phyloP scores from a whole-genome alignment of 1,284 basidiomycete genomes.

The Coniferiporia sulphurascens region DNA sequence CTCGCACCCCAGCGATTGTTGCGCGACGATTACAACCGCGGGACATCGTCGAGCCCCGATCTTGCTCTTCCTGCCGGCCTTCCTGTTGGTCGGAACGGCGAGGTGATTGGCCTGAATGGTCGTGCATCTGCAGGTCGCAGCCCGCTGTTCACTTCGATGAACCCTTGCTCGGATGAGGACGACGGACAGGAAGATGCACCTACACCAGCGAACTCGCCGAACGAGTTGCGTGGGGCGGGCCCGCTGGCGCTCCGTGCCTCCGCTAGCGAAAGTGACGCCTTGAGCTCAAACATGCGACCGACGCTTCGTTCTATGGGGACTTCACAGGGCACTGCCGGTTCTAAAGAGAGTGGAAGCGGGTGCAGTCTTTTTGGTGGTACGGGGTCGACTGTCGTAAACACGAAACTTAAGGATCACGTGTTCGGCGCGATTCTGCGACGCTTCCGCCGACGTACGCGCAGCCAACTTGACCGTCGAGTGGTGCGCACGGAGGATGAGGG shows the following conservation, averaged over 20 bases:
- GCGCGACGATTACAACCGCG: conserved; percentile 19
- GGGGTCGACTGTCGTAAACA: conserved; percentile 89
- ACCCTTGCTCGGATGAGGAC: conserved; percentile 23
- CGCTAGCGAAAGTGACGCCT: background rate
- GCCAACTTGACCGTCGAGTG: conserved; percentile 30
- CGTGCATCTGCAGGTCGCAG: conserved; percentile 28
- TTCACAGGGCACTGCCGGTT: conserved; percentile 9
- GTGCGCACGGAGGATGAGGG: conserved; percentile 38
- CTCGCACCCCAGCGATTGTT: conserved; percentile 24
- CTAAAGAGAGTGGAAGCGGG: conserved; percentile 13
- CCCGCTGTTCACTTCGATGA: conserved; percentile 37
- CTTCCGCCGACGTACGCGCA: conserved; percentile 50
- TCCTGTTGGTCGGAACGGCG: conserved; percentile 1
- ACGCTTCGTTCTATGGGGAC: conserved; percentile 3
- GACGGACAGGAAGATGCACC: conserved; percentile 24
- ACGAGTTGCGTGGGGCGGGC: conserved; percentile 21
- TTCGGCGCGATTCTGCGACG: conserved; percentile 81
- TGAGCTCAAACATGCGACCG: background rate
- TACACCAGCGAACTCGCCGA: conserved; percentile 43
- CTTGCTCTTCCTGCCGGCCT: conserved; percentile 29
- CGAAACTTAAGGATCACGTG: conserved; percentile 88
- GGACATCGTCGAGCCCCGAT: conserved; percentile 63
- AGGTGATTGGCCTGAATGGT: background rate
- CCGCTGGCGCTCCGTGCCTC: conserved; percentile 12
- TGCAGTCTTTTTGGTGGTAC: conserved; percentile 71